Percentiles rank a stretch among this genome's conserved stretches.
Evolutionary conservation across 129 eudicot species (phyloP).

Genomic region (Flaveria linearis): DNA sequence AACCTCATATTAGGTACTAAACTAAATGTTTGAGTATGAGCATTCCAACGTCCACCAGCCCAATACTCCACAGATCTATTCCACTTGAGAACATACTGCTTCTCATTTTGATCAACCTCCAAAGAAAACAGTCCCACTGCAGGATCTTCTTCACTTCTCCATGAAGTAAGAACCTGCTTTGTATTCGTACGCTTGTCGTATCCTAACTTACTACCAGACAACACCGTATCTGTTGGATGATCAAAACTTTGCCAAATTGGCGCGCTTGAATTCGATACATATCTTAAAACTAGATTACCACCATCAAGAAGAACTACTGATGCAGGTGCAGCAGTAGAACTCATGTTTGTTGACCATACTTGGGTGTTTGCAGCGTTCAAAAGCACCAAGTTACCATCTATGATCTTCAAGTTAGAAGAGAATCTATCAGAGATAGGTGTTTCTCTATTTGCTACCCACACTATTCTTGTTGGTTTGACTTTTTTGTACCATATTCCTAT

Average conservation of each 20-base stretch:
- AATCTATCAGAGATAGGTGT: slow-evolving; percentile 39
- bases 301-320: slow-evolving; percentile 39
- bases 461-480: slow-evolving; percentile 20
- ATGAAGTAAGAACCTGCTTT: slow-evolving; percentile 46
- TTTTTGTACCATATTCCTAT: slow-evolving; percentile 53
- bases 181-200: slow-evolving; percentile 31
- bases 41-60: slow-evolving; percentile 55
- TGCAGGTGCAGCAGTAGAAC: slow-evolving; percentile 13
- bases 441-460: slow-evolving; percentile 72
- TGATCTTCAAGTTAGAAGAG: slow-evolving; percentile 32
- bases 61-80: slow-evolving; percentile 41
- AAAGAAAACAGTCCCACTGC: slow-evolving; percentile 47
- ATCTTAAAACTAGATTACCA: slow-evolving; percentile 52
- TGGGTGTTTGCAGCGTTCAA: slow-evolving; percentile 26
- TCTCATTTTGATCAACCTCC: slow-evolving; percentile 28
- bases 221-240: slow-evolving; percentile 51
- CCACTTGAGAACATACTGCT: slow-evolving; percentile 42
- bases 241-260: slow-evolving; percentile 66
- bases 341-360: slow-evolving; percentile 55
- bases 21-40: slow-evolving; percentile 33
- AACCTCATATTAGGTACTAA: slow-evolving; percentile 48
- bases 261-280: slow-evolving; percentile 19
- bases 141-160: slow-evolving; percentile 62
- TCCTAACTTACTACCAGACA: slow-evolving; percentile 53
- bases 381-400: slow-evolving; percentile 49